These are phyloP conservation scores for Exidia glandulosa DNA, from an alignment of 768 basidiomycete species.

Conservation along the genomic window DNA sequence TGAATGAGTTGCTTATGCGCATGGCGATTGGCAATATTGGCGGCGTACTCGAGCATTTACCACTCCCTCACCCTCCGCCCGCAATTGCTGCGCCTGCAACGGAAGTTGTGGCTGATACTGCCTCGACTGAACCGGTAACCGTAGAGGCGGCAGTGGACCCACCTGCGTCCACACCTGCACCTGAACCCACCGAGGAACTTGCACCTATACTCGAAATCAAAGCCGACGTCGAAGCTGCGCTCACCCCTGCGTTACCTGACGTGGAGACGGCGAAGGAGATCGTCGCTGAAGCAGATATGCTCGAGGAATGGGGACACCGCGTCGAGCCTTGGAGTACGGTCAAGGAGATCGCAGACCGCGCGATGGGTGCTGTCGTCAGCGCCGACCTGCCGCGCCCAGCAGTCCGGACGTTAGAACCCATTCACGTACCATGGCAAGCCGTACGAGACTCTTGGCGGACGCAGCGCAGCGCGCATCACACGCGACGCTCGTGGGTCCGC, in stretches of 20 bases:
- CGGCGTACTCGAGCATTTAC: slow-evolving; percentile 40
- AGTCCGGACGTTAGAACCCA: slow-evolving; percentile 29
- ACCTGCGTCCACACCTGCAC: too few relatives aligned
- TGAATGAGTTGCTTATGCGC: slow-evolving; percentile 75
- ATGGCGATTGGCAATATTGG: slow-evolving; percentile 73
- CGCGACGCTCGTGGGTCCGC: slow-evolving; percentile 53
- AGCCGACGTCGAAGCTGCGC: neutral
- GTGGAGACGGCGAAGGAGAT: neutral
- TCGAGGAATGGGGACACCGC: slow-evolving; percentile 57
- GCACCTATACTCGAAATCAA: too few relatives aligned
- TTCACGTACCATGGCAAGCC: slow-evolving; percentile 53
- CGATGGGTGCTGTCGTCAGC: slow-evolving; percentile 51
- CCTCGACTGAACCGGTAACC: too few relatives aligned
- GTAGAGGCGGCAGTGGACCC: too few relatives aligned
- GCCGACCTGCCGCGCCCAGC: slow-evolving; percentile 8
- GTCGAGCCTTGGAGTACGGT: slow-evolving; percentile 63
- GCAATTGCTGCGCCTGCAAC: neutral
- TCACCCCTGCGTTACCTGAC: neutral
- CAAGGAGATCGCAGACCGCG: slow-evolving; percentile 63
- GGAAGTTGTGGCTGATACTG: too few relatives aligned
- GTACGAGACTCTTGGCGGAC: slow-evolving; percentile 57
- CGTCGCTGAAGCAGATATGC: slow-evolving; percentile 23
- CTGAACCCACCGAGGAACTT: too few relatives aligned
- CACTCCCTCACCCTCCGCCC: slow-evolving; percentile 18
- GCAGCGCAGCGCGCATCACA: slow-evolving; percentile 36